Conservation (phyloP, 345 rosid species). For the Ceriops tagal region DNA sequence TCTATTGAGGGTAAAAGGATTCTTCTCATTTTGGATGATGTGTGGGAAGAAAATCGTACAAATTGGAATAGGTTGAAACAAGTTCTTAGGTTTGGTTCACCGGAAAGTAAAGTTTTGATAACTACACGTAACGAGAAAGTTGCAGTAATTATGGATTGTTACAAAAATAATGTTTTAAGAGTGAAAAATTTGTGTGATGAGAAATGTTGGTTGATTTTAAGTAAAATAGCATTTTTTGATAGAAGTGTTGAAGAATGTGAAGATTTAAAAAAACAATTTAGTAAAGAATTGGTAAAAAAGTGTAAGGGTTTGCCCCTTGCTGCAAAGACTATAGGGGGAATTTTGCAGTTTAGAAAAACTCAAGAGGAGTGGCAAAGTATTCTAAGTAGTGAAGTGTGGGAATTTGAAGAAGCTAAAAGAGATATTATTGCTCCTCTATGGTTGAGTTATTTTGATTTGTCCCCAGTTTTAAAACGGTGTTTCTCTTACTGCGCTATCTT, state of each 20-base stretch:
- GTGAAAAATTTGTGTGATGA: not conserved
- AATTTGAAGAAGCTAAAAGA: no score
- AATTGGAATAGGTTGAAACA: not conserved
- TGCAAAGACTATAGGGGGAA: not conserved
- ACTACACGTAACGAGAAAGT: not conserved
- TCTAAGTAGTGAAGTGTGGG: not conserved
- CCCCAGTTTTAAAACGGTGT: no score
- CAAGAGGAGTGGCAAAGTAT: not conserved
- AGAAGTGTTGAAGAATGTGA: not conserved
- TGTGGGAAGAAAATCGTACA: not conserved
- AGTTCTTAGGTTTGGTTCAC: not conserved
- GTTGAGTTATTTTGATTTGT: no score
- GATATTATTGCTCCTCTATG: not conserved
- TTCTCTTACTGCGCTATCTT: no score
- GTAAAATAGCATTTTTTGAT: not conserved
- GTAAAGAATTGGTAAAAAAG: not conserved
- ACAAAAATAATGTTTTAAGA: not conserved
- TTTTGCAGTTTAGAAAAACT: not conserved
- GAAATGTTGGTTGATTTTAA: not conserved
- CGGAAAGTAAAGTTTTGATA: not conserved
- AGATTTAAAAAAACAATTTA: not conserved
- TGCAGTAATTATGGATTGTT: not conserved
- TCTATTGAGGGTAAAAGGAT: not conserved
- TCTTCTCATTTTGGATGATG: not conserved
- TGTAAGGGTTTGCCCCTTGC: not conserved